phyloP scores from a whole-genome alignment of 805 yeast species.

The Ogataea wickerhamii region DNA sequence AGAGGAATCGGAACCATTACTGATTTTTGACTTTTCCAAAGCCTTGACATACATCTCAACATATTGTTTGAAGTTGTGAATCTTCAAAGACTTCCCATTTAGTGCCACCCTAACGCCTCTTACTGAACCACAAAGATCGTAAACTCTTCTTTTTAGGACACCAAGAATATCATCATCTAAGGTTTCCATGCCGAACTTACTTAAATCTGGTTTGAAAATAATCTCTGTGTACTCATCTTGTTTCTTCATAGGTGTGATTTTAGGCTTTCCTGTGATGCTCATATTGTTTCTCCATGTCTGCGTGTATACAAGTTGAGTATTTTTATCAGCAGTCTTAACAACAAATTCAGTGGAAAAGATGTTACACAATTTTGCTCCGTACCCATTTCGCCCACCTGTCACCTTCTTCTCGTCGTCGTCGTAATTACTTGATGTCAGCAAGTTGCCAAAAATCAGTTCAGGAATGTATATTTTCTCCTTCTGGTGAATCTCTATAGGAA shows the following conservation, averaged over 20 bases:
- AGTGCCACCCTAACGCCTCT: conserved; percentile 73
- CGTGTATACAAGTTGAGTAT: conserved; percentile 55
- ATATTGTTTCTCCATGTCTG: conserved; percentile 90
- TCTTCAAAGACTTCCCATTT: conserved; percentile 67
- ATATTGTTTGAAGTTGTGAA: conserved; percentile 77
- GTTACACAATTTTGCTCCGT: conserved; percentile 96
- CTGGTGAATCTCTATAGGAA: conserved; percentile 88
- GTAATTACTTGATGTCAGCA: conserved; percentile 91
- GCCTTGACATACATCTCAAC: conserved; percentile 88
- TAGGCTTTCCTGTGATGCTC: conserved; percentile 73
- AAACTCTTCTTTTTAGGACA: conserved; percentile 88
- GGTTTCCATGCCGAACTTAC: conserved; percentile 77
- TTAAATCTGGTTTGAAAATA: conserved; percentile 83
- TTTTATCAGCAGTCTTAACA: conserved; percentile 84
- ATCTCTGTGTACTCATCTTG: conserved; percentile 80
- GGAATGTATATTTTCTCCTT: conserved; percentile 94
- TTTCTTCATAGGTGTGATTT: conserved; percentile 54
- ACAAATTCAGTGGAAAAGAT: conserved; percentile 86
- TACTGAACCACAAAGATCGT: conserved; percentile 92
- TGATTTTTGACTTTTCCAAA: conserved; percentile 49
- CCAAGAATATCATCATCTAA: conserved; percentile 81
- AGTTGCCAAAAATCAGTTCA: conserved; percentile 91
- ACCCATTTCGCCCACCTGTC: conserved; percentile 98
- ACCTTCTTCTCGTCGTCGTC: conserved; percentile 95
- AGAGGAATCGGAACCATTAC: conserved; percentile 14